Conservation (phyloP, 2,329 filamentous ascomycete species). For the Leptosphaerulina australis region DNA sequence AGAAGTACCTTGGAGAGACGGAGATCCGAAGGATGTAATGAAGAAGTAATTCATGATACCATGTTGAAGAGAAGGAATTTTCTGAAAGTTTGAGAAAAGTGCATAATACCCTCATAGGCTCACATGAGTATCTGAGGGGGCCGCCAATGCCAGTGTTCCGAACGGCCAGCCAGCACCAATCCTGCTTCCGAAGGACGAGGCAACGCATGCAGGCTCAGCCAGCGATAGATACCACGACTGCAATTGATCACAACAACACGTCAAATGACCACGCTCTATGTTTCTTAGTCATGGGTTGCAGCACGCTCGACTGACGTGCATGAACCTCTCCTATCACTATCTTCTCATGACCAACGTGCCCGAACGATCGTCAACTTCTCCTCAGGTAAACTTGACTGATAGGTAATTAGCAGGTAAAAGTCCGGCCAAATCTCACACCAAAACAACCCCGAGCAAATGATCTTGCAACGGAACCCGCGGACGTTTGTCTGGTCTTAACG, state of each 20-base stretch:
- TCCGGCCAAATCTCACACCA: slow-evolving; percentile 6
- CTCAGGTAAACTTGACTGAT: slow-evolving; percentile 9
- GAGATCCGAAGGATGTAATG: slow-evolving; percentile 81
- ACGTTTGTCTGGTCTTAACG: slow-evolving; percentile 5
- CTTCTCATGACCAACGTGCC: slow-evolving; percentile 24
- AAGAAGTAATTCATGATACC: slow-evolving; percentile 11
- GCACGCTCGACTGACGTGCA: slow-evolving; percentile 12
- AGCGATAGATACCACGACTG: slow-evolving; percentile 38
- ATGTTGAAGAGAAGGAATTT: slow-evolving; percentile 77
- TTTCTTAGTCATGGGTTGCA: slow-evolving; percentile 30
- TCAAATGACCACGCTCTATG: slow-evolving; percentile 35
- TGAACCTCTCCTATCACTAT: slow-evolving; percentile 31
- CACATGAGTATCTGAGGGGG: slow-evolving; percentile 14
- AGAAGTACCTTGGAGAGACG: slow-evolving; percentile 84
- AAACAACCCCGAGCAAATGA: slow-evolving; percentile 13
- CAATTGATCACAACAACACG: slow-evolving; percentile 27
- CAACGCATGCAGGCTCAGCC: slow-evolving; percentile 29
- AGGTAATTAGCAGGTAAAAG: slow-evolving; percentile 9
- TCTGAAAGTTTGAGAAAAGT: slow-evolving; percentile 70
- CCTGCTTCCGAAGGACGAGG: slow-evolving; percentile 30
- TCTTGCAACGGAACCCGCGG: slow-evolving; percentile 5
- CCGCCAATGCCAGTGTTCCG: slow-evolving; percentile 11
- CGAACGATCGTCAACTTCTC: slow-evolving; percentile 15
- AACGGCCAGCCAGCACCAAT: slow-evolving; percentile 24
- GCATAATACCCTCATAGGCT: slow-evolving; percentile 14